These are phyloP conservation scores for Xylaria sp. DNA, from an alignment of 2,329 filamentous ascomycete species.

Conservation along the genomic window DNA sequence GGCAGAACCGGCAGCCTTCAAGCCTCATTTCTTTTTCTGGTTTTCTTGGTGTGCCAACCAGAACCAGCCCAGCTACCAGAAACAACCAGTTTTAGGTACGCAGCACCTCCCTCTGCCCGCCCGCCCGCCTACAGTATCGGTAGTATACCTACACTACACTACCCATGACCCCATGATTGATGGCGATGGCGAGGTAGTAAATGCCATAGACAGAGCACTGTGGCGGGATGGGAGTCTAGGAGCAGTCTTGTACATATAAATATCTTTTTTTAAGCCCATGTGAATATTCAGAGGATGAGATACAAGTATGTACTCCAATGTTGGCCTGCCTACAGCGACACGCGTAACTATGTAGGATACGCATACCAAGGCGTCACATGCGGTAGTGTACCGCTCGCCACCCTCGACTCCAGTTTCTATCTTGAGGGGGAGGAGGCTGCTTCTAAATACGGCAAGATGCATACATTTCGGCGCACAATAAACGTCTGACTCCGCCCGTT, in stretches of 20 bases:
- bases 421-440: slow-evolving; percentile 7
- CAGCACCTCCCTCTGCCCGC: too few relatives aligned
- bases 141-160: not conserved
- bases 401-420: slow-evolving; percentile 9
- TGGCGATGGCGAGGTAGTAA: too few relatives aligned
- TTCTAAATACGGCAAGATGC: slow-evolving; percentile 26
- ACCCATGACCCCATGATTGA: too few relatives aligned
- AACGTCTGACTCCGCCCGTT: slow-evolving; percentile 20
- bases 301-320: not conserved
- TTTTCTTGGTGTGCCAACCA: slow-evolving; percentile 10
- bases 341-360: not conserved
- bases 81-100: slow-evolving; percentile 10
- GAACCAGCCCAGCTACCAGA: slow-evolving; percentile 13
- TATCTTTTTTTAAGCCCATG: not conserved
- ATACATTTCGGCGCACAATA: slow-evolving; percentile 21
- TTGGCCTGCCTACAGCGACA: not conserved
- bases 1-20: not conserved
- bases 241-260: not conserved
- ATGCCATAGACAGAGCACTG: not conserved
- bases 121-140: slow-evolving; percentile 3
- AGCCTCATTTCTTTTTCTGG: slow-evolving; percentile 28
- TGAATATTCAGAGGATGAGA: not conserved
- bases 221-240: not conserved
- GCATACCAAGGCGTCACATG: slow-evolving; percentile 16
- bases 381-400: not conserved